These are phyloP conservation scores for Colletotrichum tropicicola DNA, from an alignment of 2,329 filamentous ascomycete genomes.

Conservation along the genomic window DNA sequence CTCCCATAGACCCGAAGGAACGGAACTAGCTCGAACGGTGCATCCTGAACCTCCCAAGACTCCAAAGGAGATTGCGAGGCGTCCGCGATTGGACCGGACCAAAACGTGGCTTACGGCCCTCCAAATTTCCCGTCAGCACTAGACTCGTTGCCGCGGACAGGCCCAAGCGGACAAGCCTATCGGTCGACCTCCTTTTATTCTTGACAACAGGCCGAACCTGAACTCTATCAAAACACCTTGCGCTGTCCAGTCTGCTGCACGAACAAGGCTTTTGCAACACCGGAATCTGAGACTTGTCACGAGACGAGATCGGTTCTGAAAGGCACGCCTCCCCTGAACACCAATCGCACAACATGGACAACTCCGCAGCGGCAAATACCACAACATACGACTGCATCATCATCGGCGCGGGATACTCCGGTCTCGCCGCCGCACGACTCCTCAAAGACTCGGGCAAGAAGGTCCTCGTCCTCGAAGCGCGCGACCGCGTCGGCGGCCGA, in stretches of 20 bases:
- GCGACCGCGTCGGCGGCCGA: constrained; percentile 29
- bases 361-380: background rate
- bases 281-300: no score
- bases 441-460: constrained; percentile 21
- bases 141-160: background rate
- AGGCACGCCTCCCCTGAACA: background rate
- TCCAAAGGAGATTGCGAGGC: constrained; percentile 11
- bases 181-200: background rate
- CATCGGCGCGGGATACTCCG: constrained; percentile 27
- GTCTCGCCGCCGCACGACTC: constrained; percentile 19
- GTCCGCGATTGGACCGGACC: background rate
- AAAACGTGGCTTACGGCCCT: constrained; percentile 2
- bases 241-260: no score
- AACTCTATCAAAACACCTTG: no score
- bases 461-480: constrained; percentile 23
- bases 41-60: background rate
- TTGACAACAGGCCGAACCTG: no score
- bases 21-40: background rate
- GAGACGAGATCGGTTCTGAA: no score
- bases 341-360: background rate
- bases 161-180: background rate
- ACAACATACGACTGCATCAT: constrained; percentile 28
- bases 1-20: background rate
- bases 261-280: no score
- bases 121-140: constrained; percentile 12